Evolutionary conservation across 228 moss, liverwort and hornwort genomes (phyloP).

Genomic region (Sphagnum magellanicum): DNA sequence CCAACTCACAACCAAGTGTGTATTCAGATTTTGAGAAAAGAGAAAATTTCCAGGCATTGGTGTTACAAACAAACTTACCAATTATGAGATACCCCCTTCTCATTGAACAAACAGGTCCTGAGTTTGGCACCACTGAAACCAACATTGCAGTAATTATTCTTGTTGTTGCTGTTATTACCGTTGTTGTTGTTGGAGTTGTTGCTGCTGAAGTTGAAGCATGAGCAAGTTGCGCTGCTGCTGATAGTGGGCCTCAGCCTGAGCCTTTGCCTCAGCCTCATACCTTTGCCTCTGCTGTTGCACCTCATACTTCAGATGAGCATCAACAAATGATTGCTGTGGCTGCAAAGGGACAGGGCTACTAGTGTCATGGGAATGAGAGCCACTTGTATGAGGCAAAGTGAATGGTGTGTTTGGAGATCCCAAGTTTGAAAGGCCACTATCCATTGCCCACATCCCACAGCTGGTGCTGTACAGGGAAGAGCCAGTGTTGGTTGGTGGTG

Average conservation of each 20-base stretch:
- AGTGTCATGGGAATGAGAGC: constrained; percentile 46
- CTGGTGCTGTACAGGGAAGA: constrained; percentile 64
- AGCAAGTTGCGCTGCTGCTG: constrained; percentile 70
- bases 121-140: constrained; percentile 86
- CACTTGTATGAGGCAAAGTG: constrained; percentile 86
- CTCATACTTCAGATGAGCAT: constrained; percentile 29
- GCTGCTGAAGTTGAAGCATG: constrained; percentile 70
- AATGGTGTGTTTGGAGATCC: constrained; percentile 54
- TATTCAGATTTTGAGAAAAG: too few species aligned
- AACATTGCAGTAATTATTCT: constrained; percentile 68
- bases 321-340: constrained; percentile 8
- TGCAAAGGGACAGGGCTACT: not conserved
- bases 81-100: constrained; percentile 25
- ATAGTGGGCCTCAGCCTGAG: constrained; percentile 46
- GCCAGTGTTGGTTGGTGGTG: constrained; percentile 29
- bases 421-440: constrained; percentile 37
- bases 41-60: too few species aligned
- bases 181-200: constrained; percentile 62
- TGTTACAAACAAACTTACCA: constrained; percentile 16
- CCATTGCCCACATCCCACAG: constrained; percentile 76
- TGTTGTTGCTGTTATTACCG: constrained; percentile 55
- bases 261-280: constrained; percentile 47
- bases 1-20: too few species aligned
- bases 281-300: constrained; percentile 40
- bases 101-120: constrained; percentile 97